phyloP scores from a whole-genome alignment of 345 rosid species.

The Eucalyptus viminalis region DNA sequence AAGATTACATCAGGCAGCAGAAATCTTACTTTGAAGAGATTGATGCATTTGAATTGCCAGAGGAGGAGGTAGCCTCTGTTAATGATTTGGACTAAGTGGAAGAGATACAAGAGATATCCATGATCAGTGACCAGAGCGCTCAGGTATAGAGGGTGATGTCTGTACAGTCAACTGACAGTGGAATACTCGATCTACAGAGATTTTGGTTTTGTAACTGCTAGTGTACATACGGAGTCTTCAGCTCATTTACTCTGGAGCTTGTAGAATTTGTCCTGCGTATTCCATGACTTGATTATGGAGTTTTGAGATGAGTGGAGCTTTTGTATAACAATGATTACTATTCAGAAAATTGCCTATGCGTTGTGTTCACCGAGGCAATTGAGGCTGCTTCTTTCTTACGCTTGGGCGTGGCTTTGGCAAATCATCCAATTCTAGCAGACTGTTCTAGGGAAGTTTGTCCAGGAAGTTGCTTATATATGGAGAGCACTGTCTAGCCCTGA shows the following conservation, averaged over 20 bases:
- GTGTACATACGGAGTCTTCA: background rate
- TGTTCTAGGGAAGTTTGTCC: background rate
- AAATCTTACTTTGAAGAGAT: conserved; percentile 67
- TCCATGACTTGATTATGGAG: background rate
- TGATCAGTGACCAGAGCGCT: background rate
- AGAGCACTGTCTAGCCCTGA: background rate
- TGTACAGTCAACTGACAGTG: background rate
- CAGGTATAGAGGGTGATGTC: background rate
- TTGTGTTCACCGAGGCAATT: background rate
- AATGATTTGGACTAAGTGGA: conserved; percentile 29
- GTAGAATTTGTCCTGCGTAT: background rate
- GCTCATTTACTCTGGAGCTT: background rate
- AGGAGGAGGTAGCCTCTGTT: conserved; percentile 45
- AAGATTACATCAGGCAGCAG: conserved; percentile 46
- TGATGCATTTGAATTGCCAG: conserved; percentile 61
- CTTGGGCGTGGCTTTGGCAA: background rate
- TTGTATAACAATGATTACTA: background rate
- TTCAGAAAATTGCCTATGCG: background rate
- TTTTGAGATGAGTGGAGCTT: background rate
- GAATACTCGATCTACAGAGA: background rate
- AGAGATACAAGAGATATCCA: background rate
- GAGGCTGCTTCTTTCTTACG: background rate
- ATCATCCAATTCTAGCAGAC: background rate
- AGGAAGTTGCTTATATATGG: background rate
- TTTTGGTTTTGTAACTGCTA: background rate